These are phyloP conservation scores for Colletotrichum orbiculare DNA, from an alignment of 2,329 filamentous ascomycete genomes.

Conservation along the genomic window DNA sequence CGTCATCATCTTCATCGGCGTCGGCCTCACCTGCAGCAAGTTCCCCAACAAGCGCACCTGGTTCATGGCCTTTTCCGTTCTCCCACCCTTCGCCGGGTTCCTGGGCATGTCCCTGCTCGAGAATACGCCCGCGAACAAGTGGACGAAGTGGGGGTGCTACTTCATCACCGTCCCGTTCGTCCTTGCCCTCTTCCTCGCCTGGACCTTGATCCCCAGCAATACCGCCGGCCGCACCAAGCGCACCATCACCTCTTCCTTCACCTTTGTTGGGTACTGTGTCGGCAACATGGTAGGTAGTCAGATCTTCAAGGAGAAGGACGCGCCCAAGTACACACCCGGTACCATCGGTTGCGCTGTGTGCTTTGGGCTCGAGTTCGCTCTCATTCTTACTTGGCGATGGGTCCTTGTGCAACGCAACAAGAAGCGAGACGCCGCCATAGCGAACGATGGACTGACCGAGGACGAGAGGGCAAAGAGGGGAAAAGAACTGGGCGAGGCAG, in stretches of 20 bases:
- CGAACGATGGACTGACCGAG: constrained; percentile 45
- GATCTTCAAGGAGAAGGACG: constrained; percentile 56
- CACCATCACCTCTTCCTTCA: constrained; percentile 56
- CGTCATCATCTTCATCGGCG: constrained; percentile 48
- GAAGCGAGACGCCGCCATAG: constrained; percentile 44
- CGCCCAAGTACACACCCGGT: constrained; percentile 56
- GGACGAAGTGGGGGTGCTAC: constrained; percentile 51
- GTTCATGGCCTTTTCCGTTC: constrained; percentile 50
- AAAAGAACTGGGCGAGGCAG: constrained; percentile 49
- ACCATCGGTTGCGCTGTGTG: constrained; percentile 52
- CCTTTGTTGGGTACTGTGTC: constrained; percentile 58
- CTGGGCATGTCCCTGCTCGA: constrained; percentile 49
- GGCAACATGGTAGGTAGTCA: constrained; percentile 60
- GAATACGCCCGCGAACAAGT: constrained; percentile 48
- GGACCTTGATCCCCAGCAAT: constrained; percentile 52
- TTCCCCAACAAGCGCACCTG: constrained; percentile 49
- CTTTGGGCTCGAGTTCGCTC: constrained; percentile 50
- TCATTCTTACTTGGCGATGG: constrained; percentile 52
- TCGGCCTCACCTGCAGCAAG: constrained; percentile 47
- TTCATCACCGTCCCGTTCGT: constrained; percentile 49
- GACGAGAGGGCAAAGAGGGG: constrained; percentile 47
- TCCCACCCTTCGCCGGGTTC: constrained; percentile 50
- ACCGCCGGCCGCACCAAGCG: constrained; percentile 59
- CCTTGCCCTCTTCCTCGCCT: constrained; percentile 30
- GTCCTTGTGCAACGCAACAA: constrained; percentile 54